Percentiles rank a stretch among this genome's conserved stretches.
Conservation (phyloP, 1,139 yeast genomes). For the Candida sojae region DNA sequence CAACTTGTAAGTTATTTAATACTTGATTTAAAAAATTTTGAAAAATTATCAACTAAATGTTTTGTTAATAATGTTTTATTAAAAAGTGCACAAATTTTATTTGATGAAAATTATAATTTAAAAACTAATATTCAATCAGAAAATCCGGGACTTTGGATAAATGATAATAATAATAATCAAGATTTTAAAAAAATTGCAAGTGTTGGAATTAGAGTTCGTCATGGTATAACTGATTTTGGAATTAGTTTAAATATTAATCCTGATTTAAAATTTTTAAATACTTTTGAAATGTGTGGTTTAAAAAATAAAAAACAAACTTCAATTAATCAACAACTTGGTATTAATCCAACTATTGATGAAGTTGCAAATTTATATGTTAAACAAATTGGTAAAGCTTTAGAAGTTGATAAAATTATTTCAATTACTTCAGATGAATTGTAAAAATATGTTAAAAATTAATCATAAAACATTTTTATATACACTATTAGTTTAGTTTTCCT, state of each 20-base stretch:
- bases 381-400: conserved; percentile 51
- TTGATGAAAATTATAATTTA: conserved; percentile 48
- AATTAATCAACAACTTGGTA: conserved; percentile 22
- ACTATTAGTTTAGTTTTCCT: no score
- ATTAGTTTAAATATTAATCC: conserved; percentile 79
- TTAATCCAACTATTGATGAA: conserved; percentile 31
- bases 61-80: conserved; percentile 72
- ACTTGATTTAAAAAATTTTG: conserved; percentile 67
- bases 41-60: conserved; percentile 66
- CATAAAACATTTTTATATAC: no score
- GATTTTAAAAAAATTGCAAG: conserved; percentile 83
- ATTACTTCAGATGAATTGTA: conserved; percentile 30
- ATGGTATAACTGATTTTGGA: conserved; percentile 89
- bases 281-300: conserved; percentile 84
- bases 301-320: conserved; percentile 53
- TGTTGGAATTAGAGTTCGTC: conserved; percentile 82
- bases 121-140: conserved; percentile 46
- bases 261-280: conserved; percentile 68
- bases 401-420: conserved; percentile 48
- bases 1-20: conserved; percentile 87
- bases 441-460: background rate
- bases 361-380: conserved; percentile 55
- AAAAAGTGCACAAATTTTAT: conserved; percentile 56
- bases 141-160: conserved; percentile 92
- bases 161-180: no score